A percentile compares a stretch with the other conserved stretches of the same genome.
Conservation (phyloP, 805 yeast genomes). For the Nakazawaea sp. region DNA sequence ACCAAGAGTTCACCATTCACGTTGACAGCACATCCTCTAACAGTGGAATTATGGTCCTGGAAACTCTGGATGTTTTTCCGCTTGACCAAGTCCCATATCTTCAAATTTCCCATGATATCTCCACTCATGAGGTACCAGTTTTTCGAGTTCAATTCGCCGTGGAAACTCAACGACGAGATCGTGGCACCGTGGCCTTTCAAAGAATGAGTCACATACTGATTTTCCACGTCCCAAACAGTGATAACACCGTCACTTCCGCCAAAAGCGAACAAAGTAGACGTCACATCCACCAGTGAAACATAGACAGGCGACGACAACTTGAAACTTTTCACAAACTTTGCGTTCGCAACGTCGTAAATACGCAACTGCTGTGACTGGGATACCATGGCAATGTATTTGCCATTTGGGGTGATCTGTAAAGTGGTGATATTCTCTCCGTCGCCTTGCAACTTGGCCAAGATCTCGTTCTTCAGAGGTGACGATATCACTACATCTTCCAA, state of each 20-base stretch:
- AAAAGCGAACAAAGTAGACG: conserved; percentile 82
- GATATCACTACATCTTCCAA: conserved; percentile 72
- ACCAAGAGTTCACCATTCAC: conserved; percentile 47
- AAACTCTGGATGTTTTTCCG: conserved; percentile 53
- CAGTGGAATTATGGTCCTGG: conserved; percentile 72
- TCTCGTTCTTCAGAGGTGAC: conserved; percentile 50
- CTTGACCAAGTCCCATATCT: conserved; percentile 62
- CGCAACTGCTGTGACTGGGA: conserved; percentile 81
- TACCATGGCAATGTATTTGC: conserved; percentile 57
- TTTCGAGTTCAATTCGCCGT: conserved; percentile 62
- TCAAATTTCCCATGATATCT: conserved; percentile 50
- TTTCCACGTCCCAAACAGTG: conserved; percentile 87
- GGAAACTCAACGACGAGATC: conserved; percentile 64
- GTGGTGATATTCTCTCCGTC: conserved; percentile 81
- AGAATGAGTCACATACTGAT: conserved; percentile 82
- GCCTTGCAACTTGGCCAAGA: conserved; percentile 62
- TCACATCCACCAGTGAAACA: conserved; percentile 67
- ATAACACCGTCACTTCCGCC: conserved; percentile 95
- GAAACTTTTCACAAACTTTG: conserved; percentile 39
- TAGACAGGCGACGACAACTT: conserved; percentile 77
- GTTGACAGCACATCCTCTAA: conserved; percentile 73
- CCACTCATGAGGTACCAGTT: conserved; percentile 78
- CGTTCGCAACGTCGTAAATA: conserved; percentile 43
- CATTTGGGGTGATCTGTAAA: conserved; percentile 72
- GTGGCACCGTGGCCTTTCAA: conserved; percentile 92